Evolutionary conservation across 148 eudicot genomes (phyloP).

Genomic region (Mesembryanthemum crystallinum): DNA sequence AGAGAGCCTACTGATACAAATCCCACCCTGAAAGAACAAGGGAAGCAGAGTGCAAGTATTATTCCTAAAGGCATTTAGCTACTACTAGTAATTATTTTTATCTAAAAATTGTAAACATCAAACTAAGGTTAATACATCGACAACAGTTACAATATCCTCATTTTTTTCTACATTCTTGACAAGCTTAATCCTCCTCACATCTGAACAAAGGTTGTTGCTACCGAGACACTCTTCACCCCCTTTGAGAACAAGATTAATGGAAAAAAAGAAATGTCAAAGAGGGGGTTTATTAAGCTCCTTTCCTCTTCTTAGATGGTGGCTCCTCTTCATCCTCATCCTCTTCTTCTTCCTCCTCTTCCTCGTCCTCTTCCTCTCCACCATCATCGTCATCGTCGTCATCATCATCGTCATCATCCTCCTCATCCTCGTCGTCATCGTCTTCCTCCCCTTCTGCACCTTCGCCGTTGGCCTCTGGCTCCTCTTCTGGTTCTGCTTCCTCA

Average conservation of each 20-base stretch:
- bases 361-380: constrained; percentile 25
- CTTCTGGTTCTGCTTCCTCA: constrained; percentile 34
- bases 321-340: constrained; percentile 36
- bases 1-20: not conserved
- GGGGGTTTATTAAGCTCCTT: constrained; percentile 24
- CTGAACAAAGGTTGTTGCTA: constrained; percentile 20
- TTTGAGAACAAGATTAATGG: not conserved
- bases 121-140: constrained; percentile 24
- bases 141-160: constrained; percentile 10
- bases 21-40: not conserved
- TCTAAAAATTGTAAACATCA: constrained; percentile 21
- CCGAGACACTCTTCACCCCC: constrained; percentile 5
- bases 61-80: constrained; percentile 5
- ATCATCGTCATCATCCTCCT: constrained; percentile 25
- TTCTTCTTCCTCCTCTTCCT: constrained; percentile 29
- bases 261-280: constrained; percentile 7
- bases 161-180: constrained; percentile 22
- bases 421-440: constrained; percentile 23
- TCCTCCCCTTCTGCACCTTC: constrained; percentile 35
- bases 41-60: not conserved
- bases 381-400: constrained; percentile 24
- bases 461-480: constrained; percentile 35
- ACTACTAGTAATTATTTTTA: constrained; percentile 17
- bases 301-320: constrained; percentile 45
- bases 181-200: constrained; percentile 20